Percentiles rank a stretch among this genome's conserved stretches.
Conservation (phyloP, 2,329 filamentous ascomycete species). For the Penicillium sp. region DNA sequence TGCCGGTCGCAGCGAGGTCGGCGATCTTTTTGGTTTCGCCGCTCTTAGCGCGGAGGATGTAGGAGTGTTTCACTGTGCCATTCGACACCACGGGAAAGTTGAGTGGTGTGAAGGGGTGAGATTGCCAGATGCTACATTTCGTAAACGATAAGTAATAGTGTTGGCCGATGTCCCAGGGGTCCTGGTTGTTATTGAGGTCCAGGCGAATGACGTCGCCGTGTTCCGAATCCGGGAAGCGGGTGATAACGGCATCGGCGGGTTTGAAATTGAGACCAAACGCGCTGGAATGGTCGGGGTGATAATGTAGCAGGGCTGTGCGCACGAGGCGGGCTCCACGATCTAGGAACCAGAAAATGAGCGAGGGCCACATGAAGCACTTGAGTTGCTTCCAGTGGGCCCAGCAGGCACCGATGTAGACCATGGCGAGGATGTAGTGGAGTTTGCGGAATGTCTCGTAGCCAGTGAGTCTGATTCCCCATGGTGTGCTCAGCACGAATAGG, state of each 20-base stretch:
- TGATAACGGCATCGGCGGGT: constrained; percentile 42
- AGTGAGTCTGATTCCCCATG: constrained; percentile 61
- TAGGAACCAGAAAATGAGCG: constrained; percentile 62
- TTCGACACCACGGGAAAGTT: constrained; percentile 50
- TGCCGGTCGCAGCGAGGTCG: constrained; percentile 17
- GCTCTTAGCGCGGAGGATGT: constrained; percentile 53
- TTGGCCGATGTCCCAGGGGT: constrained; percentile 64
- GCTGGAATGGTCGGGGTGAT: constrained; percentile 13
- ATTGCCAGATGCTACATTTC: constrained; percentile 67
- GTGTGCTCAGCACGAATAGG: constrained; percentile 60
- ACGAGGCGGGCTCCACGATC: constrained; percentile 62
- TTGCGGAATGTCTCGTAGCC: constrained; percentile 79
- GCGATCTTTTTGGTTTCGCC: constrained; percentile 29
- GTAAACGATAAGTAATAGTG: constrained; percentile 71
- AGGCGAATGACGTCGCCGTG: constrained; percentile 64
- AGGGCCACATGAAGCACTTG: constrained; percentile 66
- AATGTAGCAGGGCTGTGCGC: constrained; percentile 60
- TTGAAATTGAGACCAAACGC: constrained; percentile 33
- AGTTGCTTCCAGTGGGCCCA: constrained; percentile 72
- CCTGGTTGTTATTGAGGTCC: constrained; percentile 63
- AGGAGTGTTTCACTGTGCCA: constrained; percentile 25
- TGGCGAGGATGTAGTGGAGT: constrained; percentile 68
- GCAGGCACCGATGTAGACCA: constrained; percentile 72
- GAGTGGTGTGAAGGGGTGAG: constrained; percentile 68
- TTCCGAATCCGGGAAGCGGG: constrained; percentile 56